Base-by-base conservation (phyloP, 441 rosid genomes). In the Dalechampia spathulata region DNA sequence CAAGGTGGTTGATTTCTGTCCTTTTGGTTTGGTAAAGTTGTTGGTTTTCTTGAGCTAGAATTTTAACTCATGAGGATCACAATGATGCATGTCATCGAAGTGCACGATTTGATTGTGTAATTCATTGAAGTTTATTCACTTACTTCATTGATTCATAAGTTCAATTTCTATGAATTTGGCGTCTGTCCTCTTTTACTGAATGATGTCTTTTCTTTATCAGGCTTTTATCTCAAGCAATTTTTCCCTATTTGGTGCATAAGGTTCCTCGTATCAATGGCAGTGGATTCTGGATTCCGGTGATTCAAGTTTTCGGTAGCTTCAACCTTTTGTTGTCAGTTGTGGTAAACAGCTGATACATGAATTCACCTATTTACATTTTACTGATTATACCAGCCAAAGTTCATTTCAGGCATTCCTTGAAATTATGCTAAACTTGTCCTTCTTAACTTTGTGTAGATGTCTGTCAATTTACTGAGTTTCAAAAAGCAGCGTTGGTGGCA, bases 271-370 rank as follows among this genome's bases (percentile, higher is more conserved):
- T 60, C 27, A 83, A 81, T 70, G 81, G 88, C 57, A 83, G 98
- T 65, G 82, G 88, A 60, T 83, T 91, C 75, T 91, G 98, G 98
- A 78, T 87, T 75, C 90, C 96, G 11, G 70, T 81, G 23, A 72
- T 91, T 67, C 96, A 87, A 83, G 78, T 91, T 50, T 52, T 87
- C 43, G 78, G 82, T 62, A 80, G 98, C 70, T 83, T 85, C 74
- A 80, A 76, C 67, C 81, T 91, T 57, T 70, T 83, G 28, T 57
- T 85, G 49, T 79, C 95, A 14, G 62, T 78, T 59, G 73, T 78
- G 90, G 97, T 87, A 74, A 32, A 52, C 39, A 17, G 21, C 45
- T 5, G 58, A 42, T 44, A 61, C 36, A n/a, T 21, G 17, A 46
- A 7, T 51, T 46, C 26, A 7, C 40, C n/a, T 65, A 55, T 6